phyloP scores from a whole-genome alignment of 805 yeast genomes.

The Sugiyamaella boreocaroliniensis region DNA sequence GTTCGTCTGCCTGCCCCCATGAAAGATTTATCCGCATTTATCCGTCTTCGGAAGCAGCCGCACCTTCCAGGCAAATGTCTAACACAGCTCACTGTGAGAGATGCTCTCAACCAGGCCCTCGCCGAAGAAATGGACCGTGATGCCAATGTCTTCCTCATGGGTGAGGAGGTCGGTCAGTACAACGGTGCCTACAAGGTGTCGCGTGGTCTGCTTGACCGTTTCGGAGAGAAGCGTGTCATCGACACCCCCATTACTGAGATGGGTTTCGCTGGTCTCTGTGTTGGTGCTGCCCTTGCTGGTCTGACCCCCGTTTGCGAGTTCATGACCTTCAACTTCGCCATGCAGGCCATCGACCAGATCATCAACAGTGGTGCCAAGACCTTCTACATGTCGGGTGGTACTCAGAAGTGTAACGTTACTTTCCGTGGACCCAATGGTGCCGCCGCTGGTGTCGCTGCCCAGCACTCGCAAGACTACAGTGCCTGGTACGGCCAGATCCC shows the following conservation, averaged over 20 bases:
- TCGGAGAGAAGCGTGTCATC: constrained; percentile 86
- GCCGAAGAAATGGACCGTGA: constrained; percentile 97
- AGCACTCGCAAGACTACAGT: constrained; percentile 95
- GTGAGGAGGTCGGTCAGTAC: constrained; percentile 99
- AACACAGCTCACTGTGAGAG: constrained; percentile 77
- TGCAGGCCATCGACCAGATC: constrained; percentile 99
- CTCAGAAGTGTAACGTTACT: constrained; percentile 91
- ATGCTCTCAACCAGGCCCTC: constrained; percentile 88
- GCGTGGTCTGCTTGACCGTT: constrained; percentile 89
- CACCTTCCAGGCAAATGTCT: constrained; percentile 2
- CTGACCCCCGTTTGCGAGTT: constrained; percentile 96
- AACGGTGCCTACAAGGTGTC: constrained; percentile 98
- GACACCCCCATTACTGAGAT: constrained; percentile 99
- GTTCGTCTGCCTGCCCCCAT: neutral
- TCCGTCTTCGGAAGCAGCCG: neutral
- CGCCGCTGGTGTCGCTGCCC: constrained; percentile 99
- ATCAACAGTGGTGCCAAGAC: constrained; percentile 98
- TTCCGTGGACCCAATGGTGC: constrained; percentile 99
- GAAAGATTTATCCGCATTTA: neutral
- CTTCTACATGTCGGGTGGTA: constrained; percentile 98
- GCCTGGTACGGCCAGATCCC: constrained; percentile 99
- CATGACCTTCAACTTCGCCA: constrained; percentile 98
- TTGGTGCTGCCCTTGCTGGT: constrained; percentile 94
- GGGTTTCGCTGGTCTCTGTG: constrained; percentile 95
- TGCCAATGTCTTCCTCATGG: constrained; percentile 88